Base-by-base conservation (phyloP, 1,139 yeast species). In the Hyphopichia pseudoburtonii region DNA sequence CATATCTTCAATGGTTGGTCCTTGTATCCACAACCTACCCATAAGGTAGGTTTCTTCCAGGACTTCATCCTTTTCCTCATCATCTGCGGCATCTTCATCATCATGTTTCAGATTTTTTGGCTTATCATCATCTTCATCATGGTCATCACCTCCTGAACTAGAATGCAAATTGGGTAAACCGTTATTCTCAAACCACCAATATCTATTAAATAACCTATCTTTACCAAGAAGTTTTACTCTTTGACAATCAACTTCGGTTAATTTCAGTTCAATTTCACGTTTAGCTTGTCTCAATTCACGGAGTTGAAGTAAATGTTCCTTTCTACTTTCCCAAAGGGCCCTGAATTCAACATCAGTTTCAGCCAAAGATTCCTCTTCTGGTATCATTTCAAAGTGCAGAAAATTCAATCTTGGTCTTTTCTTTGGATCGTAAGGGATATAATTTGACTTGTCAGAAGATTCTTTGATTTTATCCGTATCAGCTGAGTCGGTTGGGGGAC, bases 11-110 rank as follows among this genome's bases (percentile, higher is more conserved):
- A 69, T 68, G 3, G 80, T 68, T 1, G 98, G 97, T 0, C 99
- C 99, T 60, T 90, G 97, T 3, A 92, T 76, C 95, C 97, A 90
- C 27, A 92, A 58, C 40, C 88, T 70, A 6, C 97, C 97, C 85
- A 89, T 86, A 33, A 85, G 67, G 54, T 82, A 86, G 0, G 86
- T 82, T 41, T 81, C 86, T 28, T 71, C 75, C 19, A 62, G 48
- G 6, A 66, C 61, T 17, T 68, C 76, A 19, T 66, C 73, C 9
- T 55, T 64, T 11, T 66, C 69, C 7, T 60, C 64, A 2, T 66
- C 73, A 3, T 66, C 66, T 3, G 60, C 73, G 5, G 60, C 66
- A 3, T 57, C 63, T 6, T 56, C 57, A 14, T 57, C 54, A 5
- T 57, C 68, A 3, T 61, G 68, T 3, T 59, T 68, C n/a, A n/a